Conservation (phyloP, 352 stramenopile species). For the Globisporangium camurandrum region DNA sequence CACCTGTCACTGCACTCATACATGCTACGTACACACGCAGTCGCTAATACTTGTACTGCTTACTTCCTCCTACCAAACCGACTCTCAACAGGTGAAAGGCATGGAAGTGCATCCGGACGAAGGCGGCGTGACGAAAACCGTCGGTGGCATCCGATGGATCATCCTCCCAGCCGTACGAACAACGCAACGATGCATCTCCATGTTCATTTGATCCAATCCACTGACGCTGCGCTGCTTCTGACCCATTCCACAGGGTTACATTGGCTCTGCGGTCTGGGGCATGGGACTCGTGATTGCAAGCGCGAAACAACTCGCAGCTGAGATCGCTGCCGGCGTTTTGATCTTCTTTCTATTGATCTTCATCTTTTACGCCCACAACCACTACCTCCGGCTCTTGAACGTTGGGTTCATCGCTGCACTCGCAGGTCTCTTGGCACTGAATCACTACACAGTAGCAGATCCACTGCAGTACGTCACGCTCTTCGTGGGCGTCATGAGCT, state of each 20-base stretch:
- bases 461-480: conserved; percentile 81
- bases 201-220: too few species aligned
- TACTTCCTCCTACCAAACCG: too few species aligned
- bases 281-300: conserved; percentile 79
- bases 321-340: conserved; percentile 75
- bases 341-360: conserved; percentile 85
- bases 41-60: background rate
- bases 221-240: too few species aligned
- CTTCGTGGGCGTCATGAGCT: conserved; percentile 88
- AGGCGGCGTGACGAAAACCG: conserved; percentile 80
- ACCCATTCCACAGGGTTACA: conserved; percentile 43
- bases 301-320: conserved; percentile 41
- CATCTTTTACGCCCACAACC: conserved; percentile 85
- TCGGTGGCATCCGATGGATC: conserved; percentile 59
- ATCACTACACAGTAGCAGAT: conserved; percentile 54
- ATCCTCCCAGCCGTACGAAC: conserved; percentile 58
- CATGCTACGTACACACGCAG: background rate
- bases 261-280: conserved; percentile 81
- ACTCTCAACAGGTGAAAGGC: conserved; percentile 69
- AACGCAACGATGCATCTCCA: too few species aligned
- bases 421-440: conserved; percentile 61
- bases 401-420: conserved; percentile 80
- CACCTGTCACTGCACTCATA: background rate
- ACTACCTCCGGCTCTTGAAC: conserved; percentile 79
- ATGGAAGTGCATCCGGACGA: conserved; percentile 88